These are phyloP conservation scores for Mesembryanthemum crystallinum DNA, from an alignment of 148 eudicot species.

Conservation along the genomic window DNA sequence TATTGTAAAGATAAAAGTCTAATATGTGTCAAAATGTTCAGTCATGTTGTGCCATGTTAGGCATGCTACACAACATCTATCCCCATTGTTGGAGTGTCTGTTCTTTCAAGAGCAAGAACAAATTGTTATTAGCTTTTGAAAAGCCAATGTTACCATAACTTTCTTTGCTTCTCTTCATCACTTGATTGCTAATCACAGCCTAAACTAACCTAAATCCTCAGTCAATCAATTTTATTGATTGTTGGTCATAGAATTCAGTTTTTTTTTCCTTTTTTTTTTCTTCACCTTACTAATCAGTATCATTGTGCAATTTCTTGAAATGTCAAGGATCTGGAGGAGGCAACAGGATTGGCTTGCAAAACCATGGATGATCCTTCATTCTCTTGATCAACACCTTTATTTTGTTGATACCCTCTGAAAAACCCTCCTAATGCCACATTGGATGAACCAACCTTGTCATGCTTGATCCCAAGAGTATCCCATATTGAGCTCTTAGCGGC, in stretches of 20 bases:
- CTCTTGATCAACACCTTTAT: slow-evolving; percentile 20
- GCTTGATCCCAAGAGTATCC: slow-evolving; percentile 47
- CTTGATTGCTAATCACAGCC: not conserved
- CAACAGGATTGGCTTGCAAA: slow-evolving; percentile 82
- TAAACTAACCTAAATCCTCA: not conserved
- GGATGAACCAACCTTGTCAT: slow-evolving; percentile 22
- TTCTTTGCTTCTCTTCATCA: too few species aligned
- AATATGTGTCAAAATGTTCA: too few species aligned
- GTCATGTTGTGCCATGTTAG: too few species aligned
- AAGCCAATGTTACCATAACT: too few species aligned
- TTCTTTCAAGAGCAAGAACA: not conserved
- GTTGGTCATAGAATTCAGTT: not conserved
- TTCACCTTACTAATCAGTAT: not conserved
- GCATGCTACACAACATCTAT: too few species aligned
- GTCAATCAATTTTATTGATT: not conserved
- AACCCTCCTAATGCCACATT: slow-evolving; percentile 26
- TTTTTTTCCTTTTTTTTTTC: too few species aligned
- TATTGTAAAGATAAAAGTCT: too few species aligned
- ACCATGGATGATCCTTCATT: slow-evolving; percentile 30
- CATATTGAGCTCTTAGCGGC: slow-evolving; percentile 50
- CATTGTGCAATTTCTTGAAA: slow-evolving; percentile 54
- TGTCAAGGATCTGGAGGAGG: slow-evolving; percentile 58
- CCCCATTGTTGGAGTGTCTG: too few species aligned
- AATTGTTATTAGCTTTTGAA: not conserved
- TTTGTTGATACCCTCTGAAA: slow-evolving; percentile 35